Evolutionary conservation across 192 early-diverging fungal species (phyloP).

Genomic region (Powellomyces hirtus): DNA sequence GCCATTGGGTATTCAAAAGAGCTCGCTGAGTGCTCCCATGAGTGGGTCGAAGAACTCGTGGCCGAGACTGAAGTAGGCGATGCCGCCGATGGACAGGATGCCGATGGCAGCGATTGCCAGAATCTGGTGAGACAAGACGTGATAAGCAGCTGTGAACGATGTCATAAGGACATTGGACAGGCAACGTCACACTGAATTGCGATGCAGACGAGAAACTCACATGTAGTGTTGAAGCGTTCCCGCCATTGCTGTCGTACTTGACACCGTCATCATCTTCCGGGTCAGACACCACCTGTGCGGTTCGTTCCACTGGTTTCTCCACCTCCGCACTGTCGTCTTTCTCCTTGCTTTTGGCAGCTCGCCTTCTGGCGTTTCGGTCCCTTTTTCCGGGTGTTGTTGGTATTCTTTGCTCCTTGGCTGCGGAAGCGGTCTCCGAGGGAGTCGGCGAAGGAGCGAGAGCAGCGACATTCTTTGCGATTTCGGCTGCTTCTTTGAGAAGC

Average conservation of each 20-base stretch:
- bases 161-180: not conserved
- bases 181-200: not conserved
- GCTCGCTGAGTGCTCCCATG: not conserved
- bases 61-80: not conserved
- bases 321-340: no score
- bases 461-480: not conserved
- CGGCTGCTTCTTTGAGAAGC: not conserved
- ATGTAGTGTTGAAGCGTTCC: not conserved
- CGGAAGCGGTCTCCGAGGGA: not conserved
- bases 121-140: not conserved
- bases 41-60: not conserved
- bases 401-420: not conserved
- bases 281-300: no score
- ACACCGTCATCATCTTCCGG: not conserved
- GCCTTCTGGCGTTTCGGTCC: not conserved
- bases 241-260: not conserved
- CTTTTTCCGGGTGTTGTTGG: not conserved
- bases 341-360: conserved; percentile 4
- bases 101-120: conserved; percentile 2
- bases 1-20: not conserved
- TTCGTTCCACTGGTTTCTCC: no score
- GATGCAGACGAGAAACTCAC: not conserved
- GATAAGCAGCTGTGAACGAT: not conserved
- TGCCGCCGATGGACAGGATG: conserved; percentile 6
- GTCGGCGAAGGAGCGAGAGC: not conserved